Base-by-base conservation (phyloP, 2,329 filamentous ascomycete genomes). In the Hypoxylon sp. region DNA sequence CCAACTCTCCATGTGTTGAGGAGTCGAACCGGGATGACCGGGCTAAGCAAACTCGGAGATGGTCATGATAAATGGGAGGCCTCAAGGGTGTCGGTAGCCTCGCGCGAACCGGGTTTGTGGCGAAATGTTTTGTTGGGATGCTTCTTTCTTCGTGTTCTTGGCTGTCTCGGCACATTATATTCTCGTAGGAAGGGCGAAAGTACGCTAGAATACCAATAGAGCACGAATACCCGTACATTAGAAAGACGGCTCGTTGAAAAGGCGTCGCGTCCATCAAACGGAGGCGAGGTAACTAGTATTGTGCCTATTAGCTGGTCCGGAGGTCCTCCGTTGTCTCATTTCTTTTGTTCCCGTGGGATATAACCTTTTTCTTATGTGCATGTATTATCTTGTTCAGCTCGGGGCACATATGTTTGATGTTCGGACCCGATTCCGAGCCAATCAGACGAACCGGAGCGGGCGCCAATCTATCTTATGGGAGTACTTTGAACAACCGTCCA, bases 361-460 rank as follows among this genome's bases (percentile, higher is more conserved):
- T 46, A 45, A 2, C 14, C 28, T n/a, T n/a, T 48, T 43, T 48
- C 23, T 38, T 30, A 5, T n/a, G 51, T 43, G 17, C 28, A 10
- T 53, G 21, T n/a, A n/a, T n/a, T 58, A 55, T 49, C 32, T 38
- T 5, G 19, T 32, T 51, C 30, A 50, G 58, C 48, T 62, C 30
- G 52, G 49, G 34, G n/a, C 34, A 53, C 30, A n/a, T n/a, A 60
- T 34, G 17, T 30, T n/a, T 25, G 17, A 34, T 17, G 1, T 5
- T 17, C 59, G 59, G 63, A 9, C 3, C 6, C 28, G 5, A 9
- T 7, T 30, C 28, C 28, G 28, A 30, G 28, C 28, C 28, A 30
- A 30, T 30, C 28, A 30, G 5, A 2, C 28, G 28, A 6, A 30
- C 28, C 28, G 5, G 28, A n/a, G n/a, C n/a, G 23, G 28, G 5